Evolutionary conservation across 352 stramenopile genomes (phyloP).

Genomic region (Salisapilia sapeloensis): DNA sequence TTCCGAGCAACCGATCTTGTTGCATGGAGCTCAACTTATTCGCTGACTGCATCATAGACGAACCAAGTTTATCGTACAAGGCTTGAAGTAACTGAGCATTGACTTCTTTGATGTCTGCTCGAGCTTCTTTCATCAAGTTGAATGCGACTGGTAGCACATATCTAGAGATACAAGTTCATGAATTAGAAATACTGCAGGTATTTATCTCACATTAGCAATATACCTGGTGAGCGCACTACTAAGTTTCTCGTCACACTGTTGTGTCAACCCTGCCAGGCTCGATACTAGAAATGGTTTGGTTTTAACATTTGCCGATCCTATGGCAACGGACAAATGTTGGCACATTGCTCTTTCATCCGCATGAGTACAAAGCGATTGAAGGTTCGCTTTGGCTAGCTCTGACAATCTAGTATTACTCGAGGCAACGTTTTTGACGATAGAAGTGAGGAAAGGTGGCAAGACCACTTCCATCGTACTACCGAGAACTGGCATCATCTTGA

Average conservation of each 20-base stretch:
- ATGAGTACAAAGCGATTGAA: conserved; percentile 23
- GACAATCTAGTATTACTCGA: conserved; percentile 34
- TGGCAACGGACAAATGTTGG: conserved; percentile 29
- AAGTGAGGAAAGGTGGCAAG: conserved; percentile 29
- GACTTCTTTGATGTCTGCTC: conserved; percentile 49
- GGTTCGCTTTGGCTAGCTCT: conserved; percentile 12
- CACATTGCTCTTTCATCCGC: conserved; percentile 32
- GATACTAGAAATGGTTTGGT: conserved; percentile 40
- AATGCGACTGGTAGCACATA: conserved; percentile 57
- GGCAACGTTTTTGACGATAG: conserved; percentile 32
- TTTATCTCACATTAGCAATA: background rate
- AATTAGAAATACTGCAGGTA: background rate
- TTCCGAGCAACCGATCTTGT: conserved; percentile 29
- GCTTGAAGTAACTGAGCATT: conserved; percentile 23
- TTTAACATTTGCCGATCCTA: conserved; percentile 28
- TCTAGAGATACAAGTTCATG: conserved; percentile 5
- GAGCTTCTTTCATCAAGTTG: conserved; percentile 54
- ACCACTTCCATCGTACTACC: conserved; percentile 39
- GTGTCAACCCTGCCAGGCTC: conserved; percentile 19
- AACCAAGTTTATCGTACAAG: conserved; percentile 7
- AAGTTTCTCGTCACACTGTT: conserved; percentile 22
- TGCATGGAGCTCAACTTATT: conserved; percentile 31
- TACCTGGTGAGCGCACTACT: conserved; percentile 31
- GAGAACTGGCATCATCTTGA: conserved; percentile 24
- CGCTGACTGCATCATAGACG: conserved; percentile 5